Evolutionary conservation across 345 rosid species (phyloP).

Genomic region (Stellera chamaejasme): DNA sequence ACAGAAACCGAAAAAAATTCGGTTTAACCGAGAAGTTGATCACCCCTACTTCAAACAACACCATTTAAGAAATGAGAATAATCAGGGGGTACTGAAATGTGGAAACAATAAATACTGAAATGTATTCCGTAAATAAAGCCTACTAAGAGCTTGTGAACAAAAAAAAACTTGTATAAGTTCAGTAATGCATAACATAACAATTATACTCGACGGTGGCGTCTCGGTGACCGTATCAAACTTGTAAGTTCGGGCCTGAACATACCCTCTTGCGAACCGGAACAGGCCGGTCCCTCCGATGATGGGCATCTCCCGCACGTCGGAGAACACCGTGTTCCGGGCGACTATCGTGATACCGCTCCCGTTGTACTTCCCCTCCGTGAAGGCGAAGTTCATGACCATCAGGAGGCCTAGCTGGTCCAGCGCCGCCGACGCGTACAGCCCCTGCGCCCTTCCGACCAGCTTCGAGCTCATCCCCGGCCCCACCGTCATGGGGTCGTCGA

Average conservation of each 20-base stretch:
- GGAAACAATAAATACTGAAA: no score
- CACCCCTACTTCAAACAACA: no score
- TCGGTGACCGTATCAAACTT: conserved; percentile 19
- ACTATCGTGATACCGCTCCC: conserved; percentile 58
- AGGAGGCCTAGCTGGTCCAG: conserved; percentile 49
- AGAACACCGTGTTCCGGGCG: conserved; percentile 49
- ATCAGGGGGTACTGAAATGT: no score
- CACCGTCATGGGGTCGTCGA: conserved; percentile 59
- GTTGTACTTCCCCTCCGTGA: conserved; percentile 56
- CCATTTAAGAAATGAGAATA: no score
- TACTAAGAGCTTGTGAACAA: no score
- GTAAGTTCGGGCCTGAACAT: conserved; percentile 45
- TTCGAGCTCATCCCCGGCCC: conserved; percentile 47
- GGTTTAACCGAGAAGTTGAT: no score
- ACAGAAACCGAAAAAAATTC: no score
- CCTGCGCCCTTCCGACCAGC: conserved; percentile 66
- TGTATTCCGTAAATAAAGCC: no score
- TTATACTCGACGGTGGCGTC: conserved; percentile 52
- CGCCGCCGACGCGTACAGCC: conserved; percentile 49
- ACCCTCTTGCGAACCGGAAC: conserved; percentile 70
- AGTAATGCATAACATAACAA: conserved; percentile 50
- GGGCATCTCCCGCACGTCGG: conserved; percentile 65
- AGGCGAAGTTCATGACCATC: conserved; percentile 66
- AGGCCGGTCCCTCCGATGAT: conserved; percentile 71
- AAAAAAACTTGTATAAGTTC: background rate